phyloP scores from a whole-genome alignment of 2,329 filamentous ascomycete genomes.

The Aspergillus calidoustus region DNA sequence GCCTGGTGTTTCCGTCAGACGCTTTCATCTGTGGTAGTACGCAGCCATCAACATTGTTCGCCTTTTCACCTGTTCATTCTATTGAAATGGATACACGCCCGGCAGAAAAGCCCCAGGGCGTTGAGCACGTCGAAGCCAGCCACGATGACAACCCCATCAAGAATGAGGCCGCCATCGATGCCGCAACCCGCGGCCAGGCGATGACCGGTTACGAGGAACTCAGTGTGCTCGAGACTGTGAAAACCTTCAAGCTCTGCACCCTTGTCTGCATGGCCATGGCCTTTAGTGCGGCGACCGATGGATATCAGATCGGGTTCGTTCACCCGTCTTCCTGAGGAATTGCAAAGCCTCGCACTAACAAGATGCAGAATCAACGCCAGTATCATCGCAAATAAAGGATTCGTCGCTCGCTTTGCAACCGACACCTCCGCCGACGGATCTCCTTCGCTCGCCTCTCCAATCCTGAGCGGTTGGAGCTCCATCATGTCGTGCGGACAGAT shows the following conservation, averaged over 20 bases:
- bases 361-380: slow-evolving; percentile 13
- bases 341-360: neutral
- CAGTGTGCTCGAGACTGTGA: slow-evolving; percentile 10
- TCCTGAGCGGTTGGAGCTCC: slow-evolving; percentile 18
- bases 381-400: slow-evolving; percentile 20
- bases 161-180: slow-evolving; percentile 6
- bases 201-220: slow-evolving; percentile 14
- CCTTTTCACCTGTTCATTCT: neutral
- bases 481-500: slow-evolving; percentile 20
- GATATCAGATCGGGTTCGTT: slow-evolving; percentile 19
- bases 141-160: neutral
- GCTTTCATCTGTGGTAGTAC: neutral
- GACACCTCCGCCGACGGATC: slow-evolving; percentile 1
- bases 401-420: slow-evolving; percentile 17
- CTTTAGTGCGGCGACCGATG: slow-evolving; percentile 19
- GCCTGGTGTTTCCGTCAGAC: neutral
- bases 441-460: slow-evolving; percentile 15
- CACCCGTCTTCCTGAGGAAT: neutral
- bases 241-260: slow-evolving; percentile 9
- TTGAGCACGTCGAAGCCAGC: slow-evolving; percentile 4
- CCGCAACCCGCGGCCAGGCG: slow-evolving; percentile 11
- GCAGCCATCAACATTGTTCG: neutral
- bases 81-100: neutral
- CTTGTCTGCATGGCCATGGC: slow-evolving; percentile 15
- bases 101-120: neutral